phyloP scores from a whole-genome alignment of 139 green algal genomes.

The Chlorella sorokiniana region DNA sequence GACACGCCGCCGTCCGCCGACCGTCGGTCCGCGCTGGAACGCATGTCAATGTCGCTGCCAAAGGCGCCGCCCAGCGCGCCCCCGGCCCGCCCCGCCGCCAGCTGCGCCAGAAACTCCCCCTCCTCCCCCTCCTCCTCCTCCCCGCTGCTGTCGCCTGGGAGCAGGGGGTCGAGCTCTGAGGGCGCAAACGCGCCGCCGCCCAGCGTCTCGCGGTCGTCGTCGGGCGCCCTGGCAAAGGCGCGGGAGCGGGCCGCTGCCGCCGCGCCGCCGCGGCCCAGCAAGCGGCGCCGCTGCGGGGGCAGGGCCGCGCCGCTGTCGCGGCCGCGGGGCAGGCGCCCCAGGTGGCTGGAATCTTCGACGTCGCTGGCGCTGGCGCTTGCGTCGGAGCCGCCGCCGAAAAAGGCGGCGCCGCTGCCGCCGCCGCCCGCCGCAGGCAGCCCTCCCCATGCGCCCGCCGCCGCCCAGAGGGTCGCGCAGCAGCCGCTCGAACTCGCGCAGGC shows the following conservation, averaged over 20 bases:
- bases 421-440: background rate
- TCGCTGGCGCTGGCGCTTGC: slow-evolving; percentile 7
- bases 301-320: background rate
- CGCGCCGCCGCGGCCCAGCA: background rate
- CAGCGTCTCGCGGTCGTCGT: background rate
- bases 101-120: background rate
- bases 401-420: background rate
- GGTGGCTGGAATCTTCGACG: slow-evolving; percentile 3
- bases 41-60: slow-evolving; percentile 3
- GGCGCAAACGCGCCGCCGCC: background rate
- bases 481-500: slow-evolving; percentile 30
- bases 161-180: no score
- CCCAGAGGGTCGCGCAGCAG: slow-evolving; percentile 16
- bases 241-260: background rate
- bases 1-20: background rate
- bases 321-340: background rate
- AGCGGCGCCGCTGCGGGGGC: background rate
- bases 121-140: background rate
- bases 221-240: background rate
- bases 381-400: background rate
- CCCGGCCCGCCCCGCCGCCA: slow-evolving; percentile 1
- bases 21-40: background rate
- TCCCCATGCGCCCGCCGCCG: background rate
- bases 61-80: background rate
- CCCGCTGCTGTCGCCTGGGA: no score